Base-by-base conservation (phyloP, 495 filamentous ascomycete species). In the Aspergillus avenaceus region DNA sequence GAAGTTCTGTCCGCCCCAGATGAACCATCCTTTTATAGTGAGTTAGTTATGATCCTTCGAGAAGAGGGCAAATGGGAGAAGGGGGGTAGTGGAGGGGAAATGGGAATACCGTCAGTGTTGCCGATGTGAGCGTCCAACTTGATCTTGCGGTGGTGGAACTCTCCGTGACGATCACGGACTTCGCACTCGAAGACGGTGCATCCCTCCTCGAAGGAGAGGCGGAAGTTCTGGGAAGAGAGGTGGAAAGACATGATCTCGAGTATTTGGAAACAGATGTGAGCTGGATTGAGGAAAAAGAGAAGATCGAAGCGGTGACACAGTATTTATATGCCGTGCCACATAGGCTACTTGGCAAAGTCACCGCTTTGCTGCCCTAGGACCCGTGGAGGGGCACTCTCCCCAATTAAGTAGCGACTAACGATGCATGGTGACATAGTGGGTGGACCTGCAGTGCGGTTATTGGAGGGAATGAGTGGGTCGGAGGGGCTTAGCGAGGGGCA, bases 1-100 rank as follows among this genome's bases (percentile, higher is more conserved):
- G 57, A 60, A 60, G 24, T 54, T 47, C 18, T 22, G 18, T 18
- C 57, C 53, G 45, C 53, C 57, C 57, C 57, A 60, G 41, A 53
- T 50, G 57, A 60, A 60, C 45, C 50, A 53, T n/a, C 57, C 57
- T 60, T 21, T 8, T 41, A 5, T 8, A 2, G n/a, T 7, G 16
- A 0, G 11, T 49, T 42, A 49, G 47, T 26, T 22, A 8, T 8
- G 27, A n/a, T n/a, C n/a, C n/a, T n/a, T n/a, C n/a, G n/a, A n/a
- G n/a, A n/a, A n/a, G n/a, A n/a, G n/a, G n/a, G n/a, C n/a, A n/a
- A n/a, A n/a, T n/a, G n/a, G n/a, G n/a, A n/a, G n/a, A 24, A 23
- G 5, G 13, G 13, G n/a, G 16, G 16, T 8, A n/a, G n/a, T 13
- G 2, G 34, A 21, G 4, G 13, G 3, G 4, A 3, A 1, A 19